Evolutionary conservation across 768 basidiomycete species (phyloP), one percentile per base, ranked within the genome.

Genomic region (Termitomyces sp.): DNA sequence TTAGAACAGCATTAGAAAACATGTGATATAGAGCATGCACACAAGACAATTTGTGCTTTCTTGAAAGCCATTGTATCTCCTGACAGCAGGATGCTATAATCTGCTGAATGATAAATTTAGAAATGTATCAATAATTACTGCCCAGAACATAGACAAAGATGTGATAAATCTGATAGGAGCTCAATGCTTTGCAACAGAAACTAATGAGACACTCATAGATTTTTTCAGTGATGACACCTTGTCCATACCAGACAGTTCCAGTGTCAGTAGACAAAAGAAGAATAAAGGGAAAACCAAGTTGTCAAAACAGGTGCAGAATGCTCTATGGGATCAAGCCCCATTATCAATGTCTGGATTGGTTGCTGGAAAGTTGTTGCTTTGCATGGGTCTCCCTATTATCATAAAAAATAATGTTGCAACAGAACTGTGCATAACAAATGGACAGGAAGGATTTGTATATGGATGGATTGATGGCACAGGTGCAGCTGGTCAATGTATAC

Each of bases 361-460:
- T 1, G n/a, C 43, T 7, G 37, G 50, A 25, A 61, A 56, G 29
- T 8, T 61, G 5, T 56, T 29, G 0, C 36, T 51, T 7, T 61
- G 60, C 15, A 15, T 56, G 0, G 60, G 54, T 0, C 14, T 61
- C 3, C 60, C 60, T n/a, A 6, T 61, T 25, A 55, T 55, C 0
- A 46, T 60, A 12, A 45, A 37, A 7, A 36, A 31, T 4, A 60
- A 60, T 42, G 34, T 46, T 0, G 52, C 45, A 9, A 60, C 52
- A 6, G 52, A 60, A 34, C 52, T 75, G 0, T 73, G 73, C 57
- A 73, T 76, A 0, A 77, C 73, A 5, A 74, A 74, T 47, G 73
- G 75, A 0, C 73, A 74, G 55, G 73, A 77, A 57, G 75, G 51
- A 1, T 55, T 43, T 38, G 67, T 73, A 1, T 34, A 61, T 51